Percentiles rank a stretch among this genome's conserved stretches.
These are phyloP conservation scores for Fusarium sp. DNA, from an alignment of 2,329 filamentous ascomycete species.

Conservation along the genomic window DNA sequence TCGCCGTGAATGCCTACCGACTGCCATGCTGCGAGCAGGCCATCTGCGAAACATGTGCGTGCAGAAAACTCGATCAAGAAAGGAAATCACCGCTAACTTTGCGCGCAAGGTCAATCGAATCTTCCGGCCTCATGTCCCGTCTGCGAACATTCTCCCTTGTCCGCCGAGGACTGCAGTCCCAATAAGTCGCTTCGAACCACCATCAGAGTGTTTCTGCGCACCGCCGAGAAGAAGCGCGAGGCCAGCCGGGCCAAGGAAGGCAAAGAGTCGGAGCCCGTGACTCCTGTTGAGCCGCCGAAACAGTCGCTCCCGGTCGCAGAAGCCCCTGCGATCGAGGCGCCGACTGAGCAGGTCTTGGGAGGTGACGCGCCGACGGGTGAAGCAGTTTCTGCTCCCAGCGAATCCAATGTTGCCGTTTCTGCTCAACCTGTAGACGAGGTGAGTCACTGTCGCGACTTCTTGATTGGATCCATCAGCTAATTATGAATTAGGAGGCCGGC, in stretches of 20 bases:
- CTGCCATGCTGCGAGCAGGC: constrained; percentile 95
- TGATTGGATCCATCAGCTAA: constrained; percentile 1
- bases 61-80: not conserved
- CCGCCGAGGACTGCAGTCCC: constrained; percentile 85
- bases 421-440: constrained; percentile 32
- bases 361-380: constrained; percentile 17
- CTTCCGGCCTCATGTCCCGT: constrained; percentile 87
- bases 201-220: constrained; percentile 90
- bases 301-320: constrained; percentile 46
- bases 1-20: constrained; percentile 91
- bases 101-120: constrained; percentile 74
- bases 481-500: constrained; percentile 1
- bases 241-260: constrained; percentile 66
- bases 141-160: constrained; percentile 91
- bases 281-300: constrained; percentile 56
- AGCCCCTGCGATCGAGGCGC: constrained; percentile 31
- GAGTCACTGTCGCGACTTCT: not conserved
- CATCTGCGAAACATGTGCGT: constrained; percentile 86
- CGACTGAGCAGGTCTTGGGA: constrained; percentile 20
- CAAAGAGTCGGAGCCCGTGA: constrained; percentile 54
- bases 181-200: constrained; percentile 94
- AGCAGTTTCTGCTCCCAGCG: constrained; percentile 6
- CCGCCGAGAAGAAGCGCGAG: constrained; percentile 89
- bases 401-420: constrained; percentile 12
- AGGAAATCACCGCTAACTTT: constrained; percentile 22